Conservation (phyloP, 2,329 filamentous ascomycete species). For the Macrophomina phaseolina region DNA sequence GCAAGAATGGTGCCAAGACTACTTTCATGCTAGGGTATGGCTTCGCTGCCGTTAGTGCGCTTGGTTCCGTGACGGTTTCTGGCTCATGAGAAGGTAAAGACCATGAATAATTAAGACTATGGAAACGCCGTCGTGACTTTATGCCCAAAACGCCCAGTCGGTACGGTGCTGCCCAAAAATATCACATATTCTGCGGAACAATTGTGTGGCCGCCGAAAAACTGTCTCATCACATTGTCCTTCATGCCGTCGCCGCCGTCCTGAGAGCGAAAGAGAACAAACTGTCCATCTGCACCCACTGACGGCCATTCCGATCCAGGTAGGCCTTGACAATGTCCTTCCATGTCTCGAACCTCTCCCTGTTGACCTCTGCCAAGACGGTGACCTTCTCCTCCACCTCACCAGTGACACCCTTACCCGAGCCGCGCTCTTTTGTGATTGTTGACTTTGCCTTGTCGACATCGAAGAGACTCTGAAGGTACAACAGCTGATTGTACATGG, state of each 20-base stretch:
- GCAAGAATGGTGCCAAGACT: no score
- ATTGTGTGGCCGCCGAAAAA: not conserved
- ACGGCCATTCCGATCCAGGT: slow-evolving; percentile 86
- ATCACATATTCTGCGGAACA: not conserved
- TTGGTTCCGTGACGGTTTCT: not conserved
- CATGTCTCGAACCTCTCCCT: slow-evolving; percentile 76
- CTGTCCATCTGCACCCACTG: slow-evolving; percentile 95
- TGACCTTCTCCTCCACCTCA: slow-evolving; percentile 65
- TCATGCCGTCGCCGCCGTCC: slow-evolving; percentile 25
- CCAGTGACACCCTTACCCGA: slow-evolving; percentile 42
- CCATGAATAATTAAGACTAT: slow-evolving; percentile 10
- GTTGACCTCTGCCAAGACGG: slow-evolving; percentile 81
- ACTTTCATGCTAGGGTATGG: not conserved
- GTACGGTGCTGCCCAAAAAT: not conserved
- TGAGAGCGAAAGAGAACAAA: slow-evolving; percentile 70
- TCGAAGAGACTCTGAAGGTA: slow-evolving; percentile 89
- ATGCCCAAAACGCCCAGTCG: not conserved
- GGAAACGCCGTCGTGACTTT: not conserved
- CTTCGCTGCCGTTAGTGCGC: not conserved
- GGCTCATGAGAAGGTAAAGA: not conserved
- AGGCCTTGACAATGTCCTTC: slow-evolving; percentile 77
- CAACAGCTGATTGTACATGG: slow-evolving; percentile 91
- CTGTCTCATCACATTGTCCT: not conserved
- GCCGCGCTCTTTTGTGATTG: slow-evolving; percentile 43
- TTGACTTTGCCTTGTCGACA: slow-evolving; percentile 69